phyloP scores from a whole-genome alignment of 768 basidiomycete genomes.

The Suillus tomentosus region DNA sequence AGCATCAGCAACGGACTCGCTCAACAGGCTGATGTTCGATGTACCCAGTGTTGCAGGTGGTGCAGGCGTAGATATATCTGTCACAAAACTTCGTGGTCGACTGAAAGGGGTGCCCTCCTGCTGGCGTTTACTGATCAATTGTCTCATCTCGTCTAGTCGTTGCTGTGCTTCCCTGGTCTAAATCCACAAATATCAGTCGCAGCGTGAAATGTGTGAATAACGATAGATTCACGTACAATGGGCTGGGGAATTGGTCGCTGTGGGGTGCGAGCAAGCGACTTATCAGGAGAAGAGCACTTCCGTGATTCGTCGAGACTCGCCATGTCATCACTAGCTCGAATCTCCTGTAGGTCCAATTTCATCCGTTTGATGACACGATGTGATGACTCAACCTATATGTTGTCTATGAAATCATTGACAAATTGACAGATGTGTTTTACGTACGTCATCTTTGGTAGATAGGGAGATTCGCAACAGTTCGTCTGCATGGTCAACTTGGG shows the following conservation, averaged over 20 bases:
- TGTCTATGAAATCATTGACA: conserved; percentile 1
- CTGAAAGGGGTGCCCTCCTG: conserved; percentile 52
- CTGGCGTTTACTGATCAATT: conserved; percentile 64
- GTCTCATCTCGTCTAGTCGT: conserved; percentile 83
- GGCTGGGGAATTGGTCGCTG: conserved; percentile 43
- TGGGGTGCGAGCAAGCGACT: conserved; percentile 46
- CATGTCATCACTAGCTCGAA: conserved; percentile 22
- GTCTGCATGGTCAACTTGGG: conserved; percentile 43
- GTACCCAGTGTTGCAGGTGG: conserved; percentile 22
- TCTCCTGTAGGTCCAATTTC: conserved; percentile 62
- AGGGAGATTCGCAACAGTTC: conserved; percentile 50
- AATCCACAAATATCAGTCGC: conserved; percentile 12
- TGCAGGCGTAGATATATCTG: conserved; percentile 20
- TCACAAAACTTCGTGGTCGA: conserved; percentile 43
- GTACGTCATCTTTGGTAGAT: conserved; percentile 68
- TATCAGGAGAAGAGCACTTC: conserved; percentile 60
- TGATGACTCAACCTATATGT: conserved; percentile 66
- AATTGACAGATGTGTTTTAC: conserved; percentile 22
- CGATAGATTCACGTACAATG: conserved; percentile 37
- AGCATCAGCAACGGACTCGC: conserved; percentile 54
- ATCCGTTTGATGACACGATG: conserved; percentile 74
- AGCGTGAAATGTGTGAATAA: conserved; percentile 9
- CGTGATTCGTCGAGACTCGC: conserved; percentile 37
- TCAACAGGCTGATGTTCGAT: conserved; percentile 36
- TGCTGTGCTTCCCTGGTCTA: conserved; percentile 77